Conservation (phyloP, 495 filamentous ascomycete species). For the Durotheca rogersii region DNA sequence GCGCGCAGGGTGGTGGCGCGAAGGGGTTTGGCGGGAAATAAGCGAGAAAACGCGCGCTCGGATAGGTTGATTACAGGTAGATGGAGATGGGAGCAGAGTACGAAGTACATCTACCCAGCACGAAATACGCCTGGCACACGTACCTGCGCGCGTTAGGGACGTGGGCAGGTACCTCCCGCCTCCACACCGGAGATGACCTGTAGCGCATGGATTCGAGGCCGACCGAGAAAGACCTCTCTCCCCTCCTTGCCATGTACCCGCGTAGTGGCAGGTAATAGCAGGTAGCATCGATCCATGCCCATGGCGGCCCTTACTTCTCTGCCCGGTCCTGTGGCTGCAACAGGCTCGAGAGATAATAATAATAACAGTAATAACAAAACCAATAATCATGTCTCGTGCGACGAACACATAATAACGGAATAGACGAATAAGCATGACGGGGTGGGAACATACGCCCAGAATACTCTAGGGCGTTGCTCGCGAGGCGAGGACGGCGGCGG, state of each 20-base stretch:
- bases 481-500: background rate
- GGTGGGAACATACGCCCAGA: no score
- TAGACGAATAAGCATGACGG: no score
- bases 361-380: background rate
- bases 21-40: constrained; percentile 25
- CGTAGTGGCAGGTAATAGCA: no score
- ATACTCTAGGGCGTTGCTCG: background rate
- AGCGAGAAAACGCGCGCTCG: constrained; percentile 27
- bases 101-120: no score
- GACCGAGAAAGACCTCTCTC: no score
- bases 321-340: constrained; percentile 6
- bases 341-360: no score
- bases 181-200: background rate
- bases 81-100: constrained; percentile 2
- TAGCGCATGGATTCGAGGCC: no score
- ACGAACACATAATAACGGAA: no score
- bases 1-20: constrained; percentile 9
- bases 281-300: no score
- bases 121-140: no score
- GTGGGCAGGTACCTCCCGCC: constrained; percentile 5
- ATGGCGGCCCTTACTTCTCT: constrained; percentile 10
- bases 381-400: constrained; percentile 3
- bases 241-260: no score
- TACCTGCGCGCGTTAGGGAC: constrained; percentile 2
- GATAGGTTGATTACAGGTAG: background rate